Evolutionary conservation across 139 green algal genomes (phyloP), one percentile per base, ranked within the genome.

Genomic region (Volvox reticuliferus): DNA sequence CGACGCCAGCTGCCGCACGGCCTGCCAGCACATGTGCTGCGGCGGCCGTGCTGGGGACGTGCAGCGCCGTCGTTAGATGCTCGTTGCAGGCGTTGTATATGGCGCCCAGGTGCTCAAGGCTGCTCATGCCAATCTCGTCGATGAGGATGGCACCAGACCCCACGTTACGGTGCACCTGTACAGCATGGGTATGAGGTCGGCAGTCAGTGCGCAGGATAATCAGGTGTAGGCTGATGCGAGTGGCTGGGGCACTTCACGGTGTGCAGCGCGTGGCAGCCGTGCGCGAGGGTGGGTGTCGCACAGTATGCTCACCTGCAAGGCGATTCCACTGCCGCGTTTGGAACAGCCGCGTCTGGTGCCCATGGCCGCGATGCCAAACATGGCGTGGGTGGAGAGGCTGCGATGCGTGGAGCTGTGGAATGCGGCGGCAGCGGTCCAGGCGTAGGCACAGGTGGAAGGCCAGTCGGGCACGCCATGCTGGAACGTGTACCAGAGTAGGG

Each of bases 401-500:
- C 55, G 44, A 26, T 82, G 68, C 9, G 28, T 22, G 22, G 30
- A 30, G 22, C 44, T 82, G 85, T 75, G 61, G 68, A 83, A 68
- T 1, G 24, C 26, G 22, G 62, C 6, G 2, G 71, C 69, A 2
- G 85, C 85, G 22, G 28, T 81, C 85, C 85, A 89, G 12, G 85
- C 32, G 68, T 89, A 89, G 2, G 85, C 67, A 16, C 24, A 44
- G 22, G 75, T 80, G 37, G 85, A 13, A 5, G 75, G 1, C 68
- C 68, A 82, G 36, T 82, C 14, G 9, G 68, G 35, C 24, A 33
- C 0, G 13, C 69, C 75, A 44, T 89, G 71, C 69, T 89, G 85
- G 85, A 83, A 89, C 0, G 37, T 75, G 55, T 75, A 83, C 85
- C 85, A 89, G 26, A 68, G 67, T 12, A 89, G 69, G 26, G 85